These are phyloP conservation scores for Arachis hypogaea DNA, from an alignment of 306 rosid species.

Conservation along the genomic window DNA sequence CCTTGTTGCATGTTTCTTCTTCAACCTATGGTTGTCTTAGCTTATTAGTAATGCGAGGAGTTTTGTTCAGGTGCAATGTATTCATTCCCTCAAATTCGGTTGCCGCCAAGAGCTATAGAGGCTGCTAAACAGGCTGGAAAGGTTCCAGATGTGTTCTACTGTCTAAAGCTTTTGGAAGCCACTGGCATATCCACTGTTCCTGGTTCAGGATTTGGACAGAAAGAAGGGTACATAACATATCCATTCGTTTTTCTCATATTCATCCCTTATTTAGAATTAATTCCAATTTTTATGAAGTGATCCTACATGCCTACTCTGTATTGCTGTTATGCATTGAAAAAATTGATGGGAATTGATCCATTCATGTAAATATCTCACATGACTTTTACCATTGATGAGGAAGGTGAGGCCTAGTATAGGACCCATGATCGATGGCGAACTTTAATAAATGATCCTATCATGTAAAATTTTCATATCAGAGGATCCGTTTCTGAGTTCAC, in stretches of 20 bases:
- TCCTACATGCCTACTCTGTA: slow-evolving; percentile 1
- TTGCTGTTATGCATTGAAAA: slow-evolving; percentile 11
- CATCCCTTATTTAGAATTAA: not conserved
- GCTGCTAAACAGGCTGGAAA: slow-evolving; percentile 85
- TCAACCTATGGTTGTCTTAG: not conserved
- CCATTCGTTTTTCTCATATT: slow-evolving; percentile 16
- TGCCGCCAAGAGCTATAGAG: slow-evolving; percentile 87
- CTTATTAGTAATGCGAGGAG: slow-evolving; percentile 28
- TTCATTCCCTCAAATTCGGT: slow-evolving; percentile 92
- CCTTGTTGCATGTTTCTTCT: not conserved
- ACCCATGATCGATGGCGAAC: too few species aligned
- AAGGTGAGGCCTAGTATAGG: too few species aligned
- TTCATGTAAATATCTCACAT: too few species aligned
- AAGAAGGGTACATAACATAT: slow-evolving; percentile 74
- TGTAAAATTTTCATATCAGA: too few species aligned
- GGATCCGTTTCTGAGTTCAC: not conserved
- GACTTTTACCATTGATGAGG: too few species aligned
- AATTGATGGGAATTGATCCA: too few species aligned
- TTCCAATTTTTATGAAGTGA: slow-evolving; percentile 1
- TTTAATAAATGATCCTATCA: too few species aligned
- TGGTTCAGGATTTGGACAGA: slow-evolving; percentile 99
- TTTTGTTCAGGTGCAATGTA: slow-evolving; percentile 93
- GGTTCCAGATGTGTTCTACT: slow-evolving; percentile 92
- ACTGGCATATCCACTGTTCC: slow-evolving; percentile 99
- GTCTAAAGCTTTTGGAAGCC: slow-evolving; percentile 96